Evolutionary conservation across 2,329 filamentous ascomycete species (phyloP).

Genomic region (Aureobasidium sp.): DNA sequence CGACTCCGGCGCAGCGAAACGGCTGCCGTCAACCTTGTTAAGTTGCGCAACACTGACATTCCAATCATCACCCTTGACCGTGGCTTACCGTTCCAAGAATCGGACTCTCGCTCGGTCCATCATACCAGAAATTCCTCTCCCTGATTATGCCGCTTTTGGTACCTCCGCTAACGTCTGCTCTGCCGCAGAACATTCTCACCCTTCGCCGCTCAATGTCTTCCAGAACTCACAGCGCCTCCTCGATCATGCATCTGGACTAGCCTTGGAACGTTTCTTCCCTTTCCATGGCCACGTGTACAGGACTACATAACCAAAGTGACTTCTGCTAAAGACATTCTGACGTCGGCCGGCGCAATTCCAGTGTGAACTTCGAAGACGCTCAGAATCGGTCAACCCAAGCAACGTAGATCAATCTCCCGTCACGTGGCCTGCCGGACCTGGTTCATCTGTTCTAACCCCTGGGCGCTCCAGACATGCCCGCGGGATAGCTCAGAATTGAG

Average conservation of each 20-base stretch:
- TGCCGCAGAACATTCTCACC: background rate
- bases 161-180: background rate
- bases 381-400: background rate
- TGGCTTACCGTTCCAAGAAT: background rate
- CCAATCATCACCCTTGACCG: background rate
- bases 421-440: background rate
- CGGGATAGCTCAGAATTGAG: background rate
- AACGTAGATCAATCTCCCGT: background rate
- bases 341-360: background rate
- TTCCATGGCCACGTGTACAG: background rate
- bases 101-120: background rate
- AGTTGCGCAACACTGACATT: background rate
- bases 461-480: background rate
- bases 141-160: background rate
- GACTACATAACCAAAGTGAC: background rate
- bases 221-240: background rate
- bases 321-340: background rate
- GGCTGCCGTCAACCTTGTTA: constrained; percentile 7
- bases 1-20: background rate
- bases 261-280: background rate
- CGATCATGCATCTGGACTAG: background rate
- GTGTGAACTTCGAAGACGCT: background rate
- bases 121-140: background rate
- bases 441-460: background rate
- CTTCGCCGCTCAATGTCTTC: background rate